A percentile compares a stretch with the other conserved stretches of the same genome.
Evolutionary conservation across 2,329 filamentous ascomycete genomes (phyloP).

Genomic region (Cercospora brassicicola): DNA sequence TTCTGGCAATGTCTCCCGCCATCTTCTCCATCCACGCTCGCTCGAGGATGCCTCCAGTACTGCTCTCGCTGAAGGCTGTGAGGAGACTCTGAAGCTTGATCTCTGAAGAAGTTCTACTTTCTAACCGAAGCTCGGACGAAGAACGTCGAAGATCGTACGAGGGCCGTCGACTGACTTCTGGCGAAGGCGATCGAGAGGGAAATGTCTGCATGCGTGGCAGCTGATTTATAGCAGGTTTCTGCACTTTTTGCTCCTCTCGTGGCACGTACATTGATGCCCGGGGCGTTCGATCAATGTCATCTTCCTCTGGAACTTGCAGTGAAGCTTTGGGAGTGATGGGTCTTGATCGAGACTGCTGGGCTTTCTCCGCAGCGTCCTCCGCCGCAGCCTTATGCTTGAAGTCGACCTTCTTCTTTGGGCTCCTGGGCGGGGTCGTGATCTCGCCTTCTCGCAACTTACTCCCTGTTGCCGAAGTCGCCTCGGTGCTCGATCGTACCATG

Average conservation of each 20-base stretch:
- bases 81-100: constrained; percentile 29
- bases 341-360: constrained; percentile 14
- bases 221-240: constrained; percentile 16
- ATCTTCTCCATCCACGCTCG: constrained; percentile 91
- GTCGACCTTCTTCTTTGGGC: constrained; percentile 42
- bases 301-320: constrained; percentile 21
- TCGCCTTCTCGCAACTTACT: constrained; percentile 38
- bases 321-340: constrained; percentile 23
- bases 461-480: constrained; percentile 47
- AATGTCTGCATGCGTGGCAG: constrained; percentile 23
- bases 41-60: constrained; percentile 62
- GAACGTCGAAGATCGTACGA: constrained; percentile 20
- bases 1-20: constrained; percentile 83
- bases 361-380: background rate
- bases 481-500: constrained; percentile 57
- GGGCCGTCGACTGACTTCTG: constrained; percentile 22
- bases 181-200: constrained; percentile 28
- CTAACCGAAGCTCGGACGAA: constrained; percentile 15
- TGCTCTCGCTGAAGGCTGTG: constrained; percentile 28
- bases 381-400: constrained; percentile 31
- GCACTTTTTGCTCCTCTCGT: constrained; percentile 16
- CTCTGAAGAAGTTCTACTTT: constrained; percentile 17
- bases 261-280: constrained; percentile 33
- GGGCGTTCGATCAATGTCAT: constrained; percentile 43
- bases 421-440: constrained; percentile 51